phyloP scores from a whole-genome alignment of 192 early-diverging fungal species.

The Tieghemiomyces parasiticus region DNA sequence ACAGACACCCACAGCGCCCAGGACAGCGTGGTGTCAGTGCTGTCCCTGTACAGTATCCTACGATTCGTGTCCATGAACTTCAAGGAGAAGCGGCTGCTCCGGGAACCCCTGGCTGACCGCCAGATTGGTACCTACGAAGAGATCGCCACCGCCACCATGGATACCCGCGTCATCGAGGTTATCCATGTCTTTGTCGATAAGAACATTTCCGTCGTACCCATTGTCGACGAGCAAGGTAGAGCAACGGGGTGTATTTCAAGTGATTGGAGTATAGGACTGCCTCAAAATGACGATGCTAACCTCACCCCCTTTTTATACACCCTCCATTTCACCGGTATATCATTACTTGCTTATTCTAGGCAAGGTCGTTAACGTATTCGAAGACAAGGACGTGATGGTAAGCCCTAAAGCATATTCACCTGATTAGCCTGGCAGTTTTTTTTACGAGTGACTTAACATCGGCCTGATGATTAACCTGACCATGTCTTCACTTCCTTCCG shows the following conservation, averaged over 20 bases:
- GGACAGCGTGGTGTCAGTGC: slow-evolving; percentile 83
- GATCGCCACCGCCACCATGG: slow-evolving; percentile 61
- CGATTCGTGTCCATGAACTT: slow-evolving; percentile 75
- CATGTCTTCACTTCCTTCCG: too few species aligned
- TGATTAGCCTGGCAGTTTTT: too few species aligned
- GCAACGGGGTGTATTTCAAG: too few species aligned
- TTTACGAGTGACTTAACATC: too few species aligned
- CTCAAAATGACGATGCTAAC: too few species aligned
- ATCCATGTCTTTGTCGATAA: slow-evolving; percentile 85
- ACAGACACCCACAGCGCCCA: slow-evolving; percentile 47
- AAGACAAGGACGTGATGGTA: slow-evolving; percentile 92
- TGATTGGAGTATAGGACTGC: neutral
- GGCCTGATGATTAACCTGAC: too few species aligned
- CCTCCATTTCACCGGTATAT: too few species aligned
- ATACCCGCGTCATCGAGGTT: slow-evolving; percentile 73
- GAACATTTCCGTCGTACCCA: slow-evolving; percentile 84
- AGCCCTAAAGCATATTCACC: too few species aligned
- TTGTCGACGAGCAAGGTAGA: slow-evolving; percentile 67
- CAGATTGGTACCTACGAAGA: slow-evolving; percentile 80
- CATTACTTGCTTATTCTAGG: too few species aligned
- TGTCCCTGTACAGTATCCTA: slow-evolving; percentile 78
- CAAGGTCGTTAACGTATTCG: slow-evolving; percentile 85
- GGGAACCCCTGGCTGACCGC: slow-evolving; percentile 55
- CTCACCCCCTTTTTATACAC: too few species aligned
- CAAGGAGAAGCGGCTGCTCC: slow-evolving; percentile 41